Conservation (phyloP, 164 flowering plant genomes). For the Sedum album region DNA sequence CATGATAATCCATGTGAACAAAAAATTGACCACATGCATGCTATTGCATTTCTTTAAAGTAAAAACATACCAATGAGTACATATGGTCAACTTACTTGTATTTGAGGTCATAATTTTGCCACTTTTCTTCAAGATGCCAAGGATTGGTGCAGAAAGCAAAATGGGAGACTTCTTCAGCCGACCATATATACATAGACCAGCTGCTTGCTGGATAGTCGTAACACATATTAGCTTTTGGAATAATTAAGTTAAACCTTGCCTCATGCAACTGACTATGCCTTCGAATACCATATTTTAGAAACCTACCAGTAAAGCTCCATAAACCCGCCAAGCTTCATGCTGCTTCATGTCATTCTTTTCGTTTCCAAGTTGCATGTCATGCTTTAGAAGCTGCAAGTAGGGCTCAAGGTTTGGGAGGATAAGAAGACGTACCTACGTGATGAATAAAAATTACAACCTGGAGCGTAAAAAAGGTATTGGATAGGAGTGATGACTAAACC, state of each 20-base stretch:
- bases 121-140: constrained; percentile 38
- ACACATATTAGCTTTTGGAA: constrained; percentile 12
- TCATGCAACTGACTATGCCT: not conserved
- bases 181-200: constrained; percentile 68
- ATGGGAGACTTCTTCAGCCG: constrained; percentile 50
- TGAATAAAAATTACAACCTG: constrained; percentile 4
- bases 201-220: constrained; percentile 50
- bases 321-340: constrained; percentile 91
- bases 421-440: constrained; percentile 60
- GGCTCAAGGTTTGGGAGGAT: constrained; percentile 89
- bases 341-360: constrained; percentile 81
- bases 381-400: constrained; percentile 66
- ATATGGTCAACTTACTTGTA: constrained; percentile 36
- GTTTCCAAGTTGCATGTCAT: constrained; percentile 73
- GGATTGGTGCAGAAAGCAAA: constrained; percentile 43
- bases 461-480: not conserved
- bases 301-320: constrained; percentile 82
- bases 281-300: not conserved
- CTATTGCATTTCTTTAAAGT: not conserved
- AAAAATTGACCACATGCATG: not conserved
- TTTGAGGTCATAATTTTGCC: constrained; percentile 28
- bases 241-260: not conserved
- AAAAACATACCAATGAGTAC: not conserved
- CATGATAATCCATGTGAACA: not conserved
- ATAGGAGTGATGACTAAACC: not conserved